phyloP scores from a whole-genome alignment of 768 basidiomycete species.

The Auricularia heimuer region DNA sequence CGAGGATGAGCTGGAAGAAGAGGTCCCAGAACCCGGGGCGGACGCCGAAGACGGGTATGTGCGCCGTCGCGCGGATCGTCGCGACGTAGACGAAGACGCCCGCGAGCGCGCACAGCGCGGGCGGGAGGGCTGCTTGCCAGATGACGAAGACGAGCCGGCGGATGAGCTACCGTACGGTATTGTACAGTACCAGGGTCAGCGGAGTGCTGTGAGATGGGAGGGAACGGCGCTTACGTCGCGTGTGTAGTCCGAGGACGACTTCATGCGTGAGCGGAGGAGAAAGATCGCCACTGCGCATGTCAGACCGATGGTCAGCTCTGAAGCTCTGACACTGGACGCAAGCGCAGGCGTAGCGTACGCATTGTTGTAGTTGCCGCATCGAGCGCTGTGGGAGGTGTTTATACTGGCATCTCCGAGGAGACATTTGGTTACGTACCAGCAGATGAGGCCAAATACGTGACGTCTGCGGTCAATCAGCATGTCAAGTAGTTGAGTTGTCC shows the following conservation, averaged over 20 bases:
- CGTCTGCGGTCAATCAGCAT: neutral
- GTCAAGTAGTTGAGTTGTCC: neutral
- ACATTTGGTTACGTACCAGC: neutral
- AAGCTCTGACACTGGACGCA: neutral
- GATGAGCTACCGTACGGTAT: neutral
- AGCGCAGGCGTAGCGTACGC: neutral
- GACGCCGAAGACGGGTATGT: neutral
- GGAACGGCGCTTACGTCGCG: neutral
- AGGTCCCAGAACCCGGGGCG: slow-evolving; percentile 15
- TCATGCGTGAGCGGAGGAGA: neutral
- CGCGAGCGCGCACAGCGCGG: neutral
- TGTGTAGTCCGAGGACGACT: neutral
- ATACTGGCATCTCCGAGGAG: neutral
- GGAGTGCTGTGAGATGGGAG: neutral
- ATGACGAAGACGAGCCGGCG: neutral
- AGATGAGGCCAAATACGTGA: neutral
- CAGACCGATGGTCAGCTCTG: neutral
- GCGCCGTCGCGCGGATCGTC: neutral
- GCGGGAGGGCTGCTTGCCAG: neutral
- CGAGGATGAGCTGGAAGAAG: slow-evolving; percentile 18
- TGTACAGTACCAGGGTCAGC: neutral
- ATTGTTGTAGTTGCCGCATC: neutral
- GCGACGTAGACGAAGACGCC: neutral
- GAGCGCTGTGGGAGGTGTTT: neutral
- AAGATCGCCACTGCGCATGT: neutral